Conservation (phyloP, 371 early-diverging fungal species). For the Blastocladiella emersonii region DNA sequence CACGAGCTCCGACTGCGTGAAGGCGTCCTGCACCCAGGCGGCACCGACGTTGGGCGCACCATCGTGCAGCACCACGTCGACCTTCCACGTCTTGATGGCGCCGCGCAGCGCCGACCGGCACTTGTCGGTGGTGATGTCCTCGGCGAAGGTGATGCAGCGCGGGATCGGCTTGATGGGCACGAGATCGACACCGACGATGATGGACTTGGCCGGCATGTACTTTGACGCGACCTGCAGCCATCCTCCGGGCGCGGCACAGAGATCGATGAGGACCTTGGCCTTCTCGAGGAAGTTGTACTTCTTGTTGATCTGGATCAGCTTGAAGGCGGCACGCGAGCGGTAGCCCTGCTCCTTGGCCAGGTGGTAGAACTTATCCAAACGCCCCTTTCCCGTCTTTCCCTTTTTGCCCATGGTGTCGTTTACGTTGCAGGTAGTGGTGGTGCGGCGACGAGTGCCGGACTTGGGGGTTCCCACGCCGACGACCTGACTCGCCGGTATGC, state of each 20-base stretch:
- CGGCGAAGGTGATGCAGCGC: constrained; percentile 85
- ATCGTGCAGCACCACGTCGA: constrained; percentile 98
- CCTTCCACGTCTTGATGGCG: constrained; percentile 95
- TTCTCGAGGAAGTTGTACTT: constrained; percentile 94
- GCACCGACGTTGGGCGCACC: constrained; percentile 99
- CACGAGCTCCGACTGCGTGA: constrained; percentile 93
- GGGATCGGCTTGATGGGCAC: constrained; percentile 96
- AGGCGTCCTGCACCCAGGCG: constrained; percentile 97
- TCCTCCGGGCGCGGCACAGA: constrained; percentile 99
- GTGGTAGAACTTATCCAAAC: constrained; percentile 99
- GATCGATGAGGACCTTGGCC: constrained; percentile 85
- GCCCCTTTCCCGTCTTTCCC: constrained; percentile 69
- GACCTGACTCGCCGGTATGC: too few relatives aligned
- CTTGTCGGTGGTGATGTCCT: constrained; percentile 95
- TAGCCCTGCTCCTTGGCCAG: constrained; percentile 99
- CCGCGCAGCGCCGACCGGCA: constrained; percentile 73
- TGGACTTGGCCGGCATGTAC: constrained; percentile 85
- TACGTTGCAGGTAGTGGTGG: too few relatives aligned
- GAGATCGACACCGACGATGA: constrained; percentile 94
- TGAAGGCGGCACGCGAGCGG: constrained; percentile 99
- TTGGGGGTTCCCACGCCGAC: too few relatives aligned
- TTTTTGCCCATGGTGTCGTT: constrained; percentile 30
- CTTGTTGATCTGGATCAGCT: constrained; percentile 98
- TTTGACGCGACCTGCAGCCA: constrained; percentile 97
- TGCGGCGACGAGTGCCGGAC: too few relatives aligned